These are phyloP conservation scores for Lepidium africanum DNA, from an alignment of 345 rosid species.

Conservation along the genomic window DNA sequence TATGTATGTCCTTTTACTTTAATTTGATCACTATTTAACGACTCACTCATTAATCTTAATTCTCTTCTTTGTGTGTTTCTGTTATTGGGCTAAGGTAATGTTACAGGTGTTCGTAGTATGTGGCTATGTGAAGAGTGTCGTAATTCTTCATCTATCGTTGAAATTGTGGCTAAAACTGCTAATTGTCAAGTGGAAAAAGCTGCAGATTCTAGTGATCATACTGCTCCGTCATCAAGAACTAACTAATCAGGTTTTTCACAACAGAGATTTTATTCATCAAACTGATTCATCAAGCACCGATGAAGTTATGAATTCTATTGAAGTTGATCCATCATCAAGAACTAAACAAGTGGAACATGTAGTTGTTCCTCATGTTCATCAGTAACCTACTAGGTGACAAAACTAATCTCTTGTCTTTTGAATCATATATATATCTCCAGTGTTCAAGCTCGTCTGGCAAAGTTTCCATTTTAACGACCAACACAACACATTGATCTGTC, in stretches of 20 bases:
- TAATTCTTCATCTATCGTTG: background rate
- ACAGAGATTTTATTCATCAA: background rate
- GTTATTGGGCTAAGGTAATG: slow-evolving; percentile 8
- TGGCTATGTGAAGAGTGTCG: slow-evolving; percentile 25
- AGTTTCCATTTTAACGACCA: background rate
- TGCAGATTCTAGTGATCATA: too few relatives aligned
- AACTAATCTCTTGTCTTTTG: background rate
- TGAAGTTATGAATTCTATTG: background rate
- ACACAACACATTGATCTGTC: background rate
- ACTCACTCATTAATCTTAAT: background rate
- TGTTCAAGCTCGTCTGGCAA: background rate
- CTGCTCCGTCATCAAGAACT: background rate
- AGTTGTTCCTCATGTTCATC: background rate
- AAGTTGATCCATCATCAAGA: background rate
- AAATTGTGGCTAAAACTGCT: background rate
- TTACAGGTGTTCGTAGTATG: background rate
- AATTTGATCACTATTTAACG: background rate
- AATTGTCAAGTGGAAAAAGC: background rate
- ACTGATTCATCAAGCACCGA: background rate
- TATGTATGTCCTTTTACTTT: background rate
- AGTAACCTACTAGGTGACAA: background rate
- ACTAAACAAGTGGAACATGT: background rate
- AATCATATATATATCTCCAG: background rate
- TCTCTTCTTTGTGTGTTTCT: background rate
- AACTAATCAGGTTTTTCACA: background rate